These are phyloP conservation scores for Cordia subcordata DNA, from an alignment of 257 asterid genomes.

Conservation along the genomic window DNA sequence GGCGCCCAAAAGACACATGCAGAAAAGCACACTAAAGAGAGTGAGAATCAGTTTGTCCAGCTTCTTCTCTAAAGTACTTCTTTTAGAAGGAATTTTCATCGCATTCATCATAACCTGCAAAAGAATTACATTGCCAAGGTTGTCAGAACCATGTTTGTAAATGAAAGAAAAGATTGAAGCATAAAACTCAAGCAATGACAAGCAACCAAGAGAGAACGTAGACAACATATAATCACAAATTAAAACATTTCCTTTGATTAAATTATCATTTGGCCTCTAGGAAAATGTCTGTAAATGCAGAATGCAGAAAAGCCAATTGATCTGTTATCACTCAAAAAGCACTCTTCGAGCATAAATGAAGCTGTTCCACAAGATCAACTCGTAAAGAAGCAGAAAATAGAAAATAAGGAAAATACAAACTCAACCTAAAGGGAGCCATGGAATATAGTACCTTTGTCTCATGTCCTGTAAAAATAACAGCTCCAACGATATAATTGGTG, in stretches of 20 bases:
- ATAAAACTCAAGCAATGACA: background rate
- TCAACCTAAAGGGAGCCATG: too few relatives aligned
- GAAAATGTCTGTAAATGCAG: too few relatives aligned
- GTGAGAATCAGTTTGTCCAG: conserved; percentile 93
- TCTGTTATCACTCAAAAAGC: too few relatives aligned
- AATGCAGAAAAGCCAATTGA: too few relatives aligned
- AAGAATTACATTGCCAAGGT: conserved; percentile 12
- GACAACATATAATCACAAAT: background rate
- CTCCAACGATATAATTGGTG: conserved; percentile 80
- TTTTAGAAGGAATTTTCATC: conserved; percentile 97
- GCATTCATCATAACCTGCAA: conserved; percentile 99
- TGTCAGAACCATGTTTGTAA: background rate
- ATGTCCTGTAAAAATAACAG: conserved; percentile 91
- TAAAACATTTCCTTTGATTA: background rate
- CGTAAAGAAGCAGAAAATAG: background rate
- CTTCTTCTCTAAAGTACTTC: conserved; percentile 98
- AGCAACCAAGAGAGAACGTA: conserved; percentile 1
- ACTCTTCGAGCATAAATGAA: too few relatives aligned
- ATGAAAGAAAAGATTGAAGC: too few relatives aligned
- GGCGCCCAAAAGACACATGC: conserved; percentile 98
- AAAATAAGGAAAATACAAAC: background rate
- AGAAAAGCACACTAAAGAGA: conserved; percentile 75
- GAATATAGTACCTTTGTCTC: conserved; percentile 77
- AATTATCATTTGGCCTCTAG: background rate
- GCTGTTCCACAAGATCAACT: background rate